Evolutionary conservation across 129 eudicot genomes (phyloP).

Genomic region (Apium graveolens): DNA sequence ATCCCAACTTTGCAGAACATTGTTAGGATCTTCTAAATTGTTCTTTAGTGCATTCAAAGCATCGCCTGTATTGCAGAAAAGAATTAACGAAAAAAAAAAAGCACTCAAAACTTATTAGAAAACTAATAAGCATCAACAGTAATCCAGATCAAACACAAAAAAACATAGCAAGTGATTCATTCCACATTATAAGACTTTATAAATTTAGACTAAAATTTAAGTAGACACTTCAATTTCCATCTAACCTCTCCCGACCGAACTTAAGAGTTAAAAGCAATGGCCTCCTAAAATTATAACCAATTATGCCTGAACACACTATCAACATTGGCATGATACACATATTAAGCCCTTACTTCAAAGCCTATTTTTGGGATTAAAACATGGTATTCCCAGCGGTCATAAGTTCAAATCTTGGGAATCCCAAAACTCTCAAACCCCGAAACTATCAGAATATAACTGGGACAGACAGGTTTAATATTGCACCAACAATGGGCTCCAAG

Average conservation of each 20-base stretch:
- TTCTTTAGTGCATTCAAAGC: constrained; percentile 51
- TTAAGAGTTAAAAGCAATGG: not conserved
- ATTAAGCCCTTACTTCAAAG: not conserved
- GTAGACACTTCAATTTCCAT: not conserved
- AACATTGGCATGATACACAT: not conserved
- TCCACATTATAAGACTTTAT: not conserved
- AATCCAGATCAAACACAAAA: no score
- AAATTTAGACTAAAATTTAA: not conserved
- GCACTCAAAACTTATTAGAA: not conserved
- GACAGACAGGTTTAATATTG: not conserved
- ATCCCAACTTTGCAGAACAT: constrained; percentile 87
- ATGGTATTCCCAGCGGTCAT: not conserved
- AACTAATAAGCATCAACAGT: not conserved
- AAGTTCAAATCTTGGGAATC: not conserved
- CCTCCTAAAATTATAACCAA: not conserved
- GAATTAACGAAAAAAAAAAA: not conserved
- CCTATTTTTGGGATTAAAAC: not conserved
- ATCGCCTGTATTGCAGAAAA: constrained; percentile 48
- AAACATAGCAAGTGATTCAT: not conserved
- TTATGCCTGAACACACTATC: not conserved
- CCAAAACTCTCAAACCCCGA: not conserved
- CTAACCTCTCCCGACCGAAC: not conserved
- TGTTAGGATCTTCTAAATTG: constrained; percentile 49
- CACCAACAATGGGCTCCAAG: not conserved
- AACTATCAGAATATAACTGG: not conserved